Percentiles rank a stretch among this genome's conserved stretches.
These are phyloP conservation scores for Fonsecaea monophora DNA, from an alignment of 2,329 filamentous ascomycete species.

Conservation along the genomic window DNA sequence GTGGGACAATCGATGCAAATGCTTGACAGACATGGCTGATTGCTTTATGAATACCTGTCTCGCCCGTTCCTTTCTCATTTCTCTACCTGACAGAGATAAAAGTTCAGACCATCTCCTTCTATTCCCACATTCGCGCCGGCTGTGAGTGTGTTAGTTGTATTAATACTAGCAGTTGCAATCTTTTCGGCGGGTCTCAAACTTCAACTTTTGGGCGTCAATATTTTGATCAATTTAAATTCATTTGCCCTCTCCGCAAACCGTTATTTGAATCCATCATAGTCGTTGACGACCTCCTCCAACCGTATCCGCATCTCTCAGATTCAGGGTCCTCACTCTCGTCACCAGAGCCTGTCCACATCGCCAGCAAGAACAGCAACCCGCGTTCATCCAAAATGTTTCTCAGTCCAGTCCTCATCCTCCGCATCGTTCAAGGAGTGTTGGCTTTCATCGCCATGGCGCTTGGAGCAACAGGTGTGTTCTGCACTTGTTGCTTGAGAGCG, in stretches of 20 bases:
- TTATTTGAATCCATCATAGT: background rate
- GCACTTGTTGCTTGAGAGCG: background rate
- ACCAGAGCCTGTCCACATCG: background rate
- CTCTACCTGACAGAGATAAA: slow-evolving; percentile 4
- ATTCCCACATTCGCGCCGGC: slow-evolving; percentile 15
- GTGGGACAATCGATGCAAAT: slow-evolving; percentile 6
- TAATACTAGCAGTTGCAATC: background rate
- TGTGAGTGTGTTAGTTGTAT: slow-evolving; percentile 17
- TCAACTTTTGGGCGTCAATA: background rate
- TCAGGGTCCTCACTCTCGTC: background rate
- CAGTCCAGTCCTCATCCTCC: slow-evolving; percentile 66
- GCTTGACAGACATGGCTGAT: background rate
- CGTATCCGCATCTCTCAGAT: background rate
- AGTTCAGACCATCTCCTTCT: slow-evolving; percentile 1
- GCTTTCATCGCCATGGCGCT: slow-evolving; percentile 77
- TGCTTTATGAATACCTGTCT: slow-evolving; percentile 27
- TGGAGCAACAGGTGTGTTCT: slow-evolving; percentile 64
- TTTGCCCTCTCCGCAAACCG: background rate
- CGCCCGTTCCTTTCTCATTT: background rate
- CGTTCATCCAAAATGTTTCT: slow-evolving; percentile 51
- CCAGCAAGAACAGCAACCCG: background rate
- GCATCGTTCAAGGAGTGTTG: slow-evolving; percentile 71
- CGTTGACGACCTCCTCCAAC: background rate
- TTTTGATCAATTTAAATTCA: slow-evolving; percentile 1
- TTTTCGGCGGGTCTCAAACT: background rate